These are phyloP conservation scores for Luzula sylvatica DNA, from an alignment of 176 grass and related monocot genomes.

Conservation along the genomic window DNA sequence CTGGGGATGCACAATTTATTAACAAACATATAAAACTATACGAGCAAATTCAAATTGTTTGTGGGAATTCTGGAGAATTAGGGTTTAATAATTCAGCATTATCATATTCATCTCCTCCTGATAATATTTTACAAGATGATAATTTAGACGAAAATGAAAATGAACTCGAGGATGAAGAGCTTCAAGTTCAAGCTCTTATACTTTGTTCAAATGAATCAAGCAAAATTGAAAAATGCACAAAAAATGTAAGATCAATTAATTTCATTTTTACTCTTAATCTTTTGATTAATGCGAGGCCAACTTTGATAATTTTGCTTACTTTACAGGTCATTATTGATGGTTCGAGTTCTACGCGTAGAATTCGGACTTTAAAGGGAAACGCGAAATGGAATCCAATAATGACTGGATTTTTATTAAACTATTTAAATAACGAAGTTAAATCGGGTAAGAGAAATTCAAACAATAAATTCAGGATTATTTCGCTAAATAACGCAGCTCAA, in stretches of 20 bases:
- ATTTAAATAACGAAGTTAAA: neutral
- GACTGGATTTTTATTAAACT: constrained; percentile 9
- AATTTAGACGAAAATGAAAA: neutral
- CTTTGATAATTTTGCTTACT: neutral
- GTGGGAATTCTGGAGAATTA: constrained; percentile 3
- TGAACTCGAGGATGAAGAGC: neutral
- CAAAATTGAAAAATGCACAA: neutral
- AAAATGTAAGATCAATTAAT: constrained; percentile 1
- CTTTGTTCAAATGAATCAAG: constrained; percentile 2
- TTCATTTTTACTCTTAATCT: neutral
- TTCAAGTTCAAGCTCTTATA: neutral
- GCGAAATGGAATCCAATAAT: constrained; percentile 4
- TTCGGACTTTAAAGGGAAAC: neutral
- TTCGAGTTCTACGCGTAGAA: neutral
- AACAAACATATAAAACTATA: constrained; percentile 8
- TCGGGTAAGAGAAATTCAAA: neutral
- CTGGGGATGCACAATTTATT: constrained; percentile 1
- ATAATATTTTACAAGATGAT: neutral
- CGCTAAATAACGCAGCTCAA: constrained; percentile 1
- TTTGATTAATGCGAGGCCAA: too few relatives aligned
- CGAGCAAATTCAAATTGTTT: constrained; percentile 1
- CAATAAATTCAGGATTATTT: neutral
- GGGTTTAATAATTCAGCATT: neutral
- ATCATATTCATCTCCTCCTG: neutral
- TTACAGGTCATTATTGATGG: neutral